Evolutionary conservation across 768 basidiomycete genomes (phyloP).

Genomic region (Auricularia cornea): DNA sequence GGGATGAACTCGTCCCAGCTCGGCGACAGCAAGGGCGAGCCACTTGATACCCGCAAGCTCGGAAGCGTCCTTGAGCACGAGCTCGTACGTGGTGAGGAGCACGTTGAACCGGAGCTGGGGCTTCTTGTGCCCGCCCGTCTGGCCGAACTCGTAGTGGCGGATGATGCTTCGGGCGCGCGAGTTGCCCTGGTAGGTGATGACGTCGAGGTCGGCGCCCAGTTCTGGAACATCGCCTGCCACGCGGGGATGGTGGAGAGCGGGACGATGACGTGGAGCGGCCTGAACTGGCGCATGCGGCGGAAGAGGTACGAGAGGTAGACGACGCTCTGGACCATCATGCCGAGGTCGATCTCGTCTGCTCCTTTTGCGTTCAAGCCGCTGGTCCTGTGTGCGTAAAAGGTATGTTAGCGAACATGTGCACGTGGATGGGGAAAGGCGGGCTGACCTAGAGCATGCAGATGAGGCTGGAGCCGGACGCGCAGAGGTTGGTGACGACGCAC

Average conservation of each 20-base stretch:
- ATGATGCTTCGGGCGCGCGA: constrained; percentile 84
- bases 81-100: constrained; percentile 91
- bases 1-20: constrained; percentile 82
- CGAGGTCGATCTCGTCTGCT: constrained; percentile 99
- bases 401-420: no score
- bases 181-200: constrained; percentile 93
- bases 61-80: constrained; percentile 81
- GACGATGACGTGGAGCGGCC: constrained; percentile 95
- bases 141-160: constrained; percentile 84
- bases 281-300: constrained; percentile 86
- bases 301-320: constrained; percentile 91
- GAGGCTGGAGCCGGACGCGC: no score
- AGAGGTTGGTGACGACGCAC: no score
- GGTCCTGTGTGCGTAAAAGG: constrained; percentile 86
- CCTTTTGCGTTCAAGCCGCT: constrained; percentile 96
- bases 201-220: constrained; percentile 95
- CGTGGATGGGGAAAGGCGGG: no score
- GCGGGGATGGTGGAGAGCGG: constrained; percentile 96
- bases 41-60: constrained; percentile 92
- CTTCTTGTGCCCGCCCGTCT: constrained; percentile 56
- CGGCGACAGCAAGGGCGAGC: constrained; percentile 94
- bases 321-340: constrained; percentile 98
- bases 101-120: constrained; percentile 84
- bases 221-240: constrained; percentile 91
- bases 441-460: no score